Percentiles rank a stretch among this genome's conserved stretches.
phyloP scores from a whole-genome alignment of 306 rosid genomes.

The Lathyrus tuberosus region DNA sequence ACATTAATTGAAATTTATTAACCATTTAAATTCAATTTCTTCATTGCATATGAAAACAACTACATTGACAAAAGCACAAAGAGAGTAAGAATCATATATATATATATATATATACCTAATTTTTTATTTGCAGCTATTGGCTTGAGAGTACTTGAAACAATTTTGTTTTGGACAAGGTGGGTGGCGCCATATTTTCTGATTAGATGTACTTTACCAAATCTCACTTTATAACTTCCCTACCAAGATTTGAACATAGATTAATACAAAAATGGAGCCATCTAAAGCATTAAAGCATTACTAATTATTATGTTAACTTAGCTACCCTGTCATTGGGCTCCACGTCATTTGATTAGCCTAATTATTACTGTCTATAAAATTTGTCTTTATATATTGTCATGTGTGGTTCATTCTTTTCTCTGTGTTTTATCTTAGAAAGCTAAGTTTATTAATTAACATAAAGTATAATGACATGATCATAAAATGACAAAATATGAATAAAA shows the following conservation, averaged over 20 bases:
- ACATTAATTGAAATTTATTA: not conserved
- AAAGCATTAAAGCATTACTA: constrained; percentile 39
- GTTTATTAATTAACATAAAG: not conserved
- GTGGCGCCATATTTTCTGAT: constrained; percentile 42
- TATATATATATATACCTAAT: too few species aligned
- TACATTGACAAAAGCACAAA: not conserved
- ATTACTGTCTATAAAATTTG: constrained; percentile 47
- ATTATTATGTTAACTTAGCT: constrained; percentile 46
- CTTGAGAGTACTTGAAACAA: constrained; percentile 32
- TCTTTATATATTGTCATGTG: constrained; percentile 47
- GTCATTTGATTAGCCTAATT: constrained; percentile 31
- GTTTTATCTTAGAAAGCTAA: not conserved
- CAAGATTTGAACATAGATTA: constrained; percentile 40
- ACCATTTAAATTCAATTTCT: not conserved
- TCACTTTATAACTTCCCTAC: constrained; percentile 44
- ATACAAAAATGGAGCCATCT: constrained; percentile 41
- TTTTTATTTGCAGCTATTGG: constrained; percentile 41
- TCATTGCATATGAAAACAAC: not conserved
- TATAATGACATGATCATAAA: not conserved
- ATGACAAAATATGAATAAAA: not conserved
- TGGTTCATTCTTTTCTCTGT: constrained; percentile 27
- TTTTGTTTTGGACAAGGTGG: constrained; percentile 43
- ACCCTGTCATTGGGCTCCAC: constrained; percentile 43
- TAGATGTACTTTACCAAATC: constrained; percentile 46
- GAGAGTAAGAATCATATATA: too few species aligned